phyloP scores from a whole-genome alignment of 1,284 basidiomycete species.

The Microbotryum violaceum region DNA sequence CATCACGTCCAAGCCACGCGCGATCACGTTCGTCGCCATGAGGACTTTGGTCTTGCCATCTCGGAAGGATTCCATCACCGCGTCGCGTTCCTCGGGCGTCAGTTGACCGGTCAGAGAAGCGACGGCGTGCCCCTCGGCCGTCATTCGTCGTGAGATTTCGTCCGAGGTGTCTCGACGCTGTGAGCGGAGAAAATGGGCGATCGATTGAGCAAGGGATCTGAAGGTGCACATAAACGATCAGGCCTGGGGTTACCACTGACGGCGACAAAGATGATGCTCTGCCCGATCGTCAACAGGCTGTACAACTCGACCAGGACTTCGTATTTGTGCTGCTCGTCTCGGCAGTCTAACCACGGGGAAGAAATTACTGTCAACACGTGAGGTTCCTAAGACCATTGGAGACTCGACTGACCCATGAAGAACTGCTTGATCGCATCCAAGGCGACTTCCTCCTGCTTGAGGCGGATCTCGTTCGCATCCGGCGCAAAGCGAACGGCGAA shows the following conservation, averaged over 20 bases:
- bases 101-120: slow-evolving; percentile 93
- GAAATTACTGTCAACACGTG: slow-evolving; percentile 35
- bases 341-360: slow-evolving; percentile 35
- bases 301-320: slow-evolving; percentile 90
- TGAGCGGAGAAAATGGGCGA: slow-evolving; percentile 29
- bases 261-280: slow-evolving; percentile 95
- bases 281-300: slow-evolving; percentile 83
- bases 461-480: slow-evolving; percentile 88
- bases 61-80: slow-evolving; percentile 89
- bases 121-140: slow-evolving; percentile 87
- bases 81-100: slow-evolving; percentile 77
- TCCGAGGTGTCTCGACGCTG: slow-evolving; percentile 88
- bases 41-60: slow-evolving; percentile 94
- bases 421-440: slow-evolving; percentile 96
- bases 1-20: slow-evolving; percentile 95
- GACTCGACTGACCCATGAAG: slow-evolving; percentile 60
- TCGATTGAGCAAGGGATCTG: slow-evolving; percentile 16
- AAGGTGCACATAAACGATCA: not conserved
- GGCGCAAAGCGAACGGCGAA: slow-evolving; percentile 92
- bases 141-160: slow-evolving; percentile 83
- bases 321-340: slow-evolving; percentile 82
- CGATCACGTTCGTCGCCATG: slow-evolving; percentile 98
- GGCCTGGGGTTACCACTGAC: slow-evolving; percentile 44
- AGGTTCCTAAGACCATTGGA: not conserved
- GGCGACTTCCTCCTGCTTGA: slow-evolving; percentile 87